Conservation (phyloP, 257 asterid genomes). For the Solanum virginianum region DNA sequence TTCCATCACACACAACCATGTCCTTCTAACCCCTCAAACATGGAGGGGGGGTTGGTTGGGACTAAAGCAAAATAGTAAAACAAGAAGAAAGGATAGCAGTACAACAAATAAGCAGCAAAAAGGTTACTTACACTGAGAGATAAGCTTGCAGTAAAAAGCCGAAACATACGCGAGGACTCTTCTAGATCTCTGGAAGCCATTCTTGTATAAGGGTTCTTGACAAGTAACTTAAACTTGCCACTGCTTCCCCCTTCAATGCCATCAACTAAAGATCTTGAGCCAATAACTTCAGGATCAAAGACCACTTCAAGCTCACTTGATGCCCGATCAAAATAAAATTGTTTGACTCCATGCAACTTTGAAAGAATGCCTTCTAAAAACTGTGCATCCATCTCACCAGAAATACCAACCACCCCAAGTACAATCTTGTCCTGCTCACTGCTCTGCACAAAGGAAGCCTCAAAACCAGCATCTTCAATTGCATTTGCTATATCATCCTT, state of each 20-base stretch:
- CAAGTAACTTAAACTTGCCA: constrained; percentile 54
- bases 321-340: constrained; percentile 37
- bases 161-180: constrained; percentile 84
- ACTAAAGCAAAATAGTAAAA: not conserved
- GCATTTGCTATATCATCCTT: constrained; percentile 72
- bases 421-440: constrained; percentile 77
- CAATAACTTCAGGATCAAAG: constrained; percentile 87
- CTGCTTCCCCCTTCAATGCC: constrained; percentile 55
- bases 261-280: constrained; percentile 74
- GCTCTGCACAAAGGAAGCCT: constrained; percentile 89
- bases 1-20: not conserved
- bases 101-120: not conserved
- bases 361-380: constrained; percentile 58
- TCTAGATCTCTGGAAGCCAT: constrained; percentile 79
- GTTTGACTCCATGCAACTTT: constrained; percentile 66
- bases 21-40: not conserved
- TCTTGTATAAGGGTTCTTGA: constrained; percentile 80
- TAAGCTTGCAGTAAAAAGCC: constrained; percentile 74
- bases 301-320: constrained; percentile 59
- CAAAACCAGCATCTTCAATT: constrained; percentile 98
- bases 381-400: constrained; percentile 56
- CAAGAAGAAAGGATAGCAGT: not conserved
- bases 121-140: constrained; percentile 64
- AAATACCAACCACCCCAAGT: constrained; percentile 54
- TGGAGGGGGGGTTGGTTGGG: not conserved